Evolutionary conservation across 495 filamentous ascomycete genomes (phyloP), one percentile per base, ranked within the genome.

Genomic region (Recurvomyces mirabilis): DNA sequence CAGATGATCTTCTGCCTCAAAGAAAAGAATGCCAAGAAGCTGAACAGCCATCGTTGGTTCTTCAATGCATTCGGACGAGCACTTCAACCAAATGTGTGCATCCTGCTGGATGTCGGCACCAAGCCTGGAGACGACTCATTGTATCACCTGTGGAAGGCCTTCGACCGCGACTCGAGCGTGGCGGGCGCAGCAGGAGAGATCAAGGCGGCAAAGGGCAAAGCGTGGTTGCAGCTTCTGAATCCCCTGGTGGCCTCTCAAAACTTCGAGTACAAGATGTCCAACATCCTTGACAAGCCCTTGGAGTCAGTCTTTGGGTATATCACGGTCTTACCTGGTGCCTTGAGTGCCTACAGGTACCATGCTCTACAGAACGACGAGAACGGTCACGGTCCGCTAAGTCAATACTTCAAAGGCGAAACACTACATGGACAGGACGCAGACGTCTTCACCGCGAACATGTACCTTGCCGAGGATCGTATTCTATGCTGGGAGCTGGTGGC

Each of bases 211-310:
- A 49, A 54, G 25, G 91, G 91, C 10, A 84, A 81, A 54, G 77
- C 68, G 20, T 84, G 81, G 64, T 66, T 80, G 13, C 85, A 87
- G 17, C 73, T 99, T 17, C 67, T 99, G 30, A 96, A 96, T 58
- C 93, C 93, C 0, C 72, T 99, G 2, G 87, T 99, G 6, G 93
- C 93, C 0, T 88, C 84, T 34, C 93, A 99, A 61, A 96, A 99
- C 56, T 99, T 96, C 54, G 93, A 99, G 63, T 99, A 99, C 71
- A 99, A 99, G 67, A 94, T 96, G 89, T 93, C 85, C 5, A 99
- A 96, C 49, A 99, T 99, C 56, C 70, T 99, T 20, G 93, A 99
- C 59, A 96, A 96, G 63, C 93, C 93, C 3, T 68, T 99, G 18
- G 93, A 99, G 63, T 88, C 82, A 1, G 93, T 95, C 1, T 96